Evolutionary conservation across 2,329 filamentous ascomycete genomes (phyloP).

Genomic region (Rutstroemia sp.): DNA sequence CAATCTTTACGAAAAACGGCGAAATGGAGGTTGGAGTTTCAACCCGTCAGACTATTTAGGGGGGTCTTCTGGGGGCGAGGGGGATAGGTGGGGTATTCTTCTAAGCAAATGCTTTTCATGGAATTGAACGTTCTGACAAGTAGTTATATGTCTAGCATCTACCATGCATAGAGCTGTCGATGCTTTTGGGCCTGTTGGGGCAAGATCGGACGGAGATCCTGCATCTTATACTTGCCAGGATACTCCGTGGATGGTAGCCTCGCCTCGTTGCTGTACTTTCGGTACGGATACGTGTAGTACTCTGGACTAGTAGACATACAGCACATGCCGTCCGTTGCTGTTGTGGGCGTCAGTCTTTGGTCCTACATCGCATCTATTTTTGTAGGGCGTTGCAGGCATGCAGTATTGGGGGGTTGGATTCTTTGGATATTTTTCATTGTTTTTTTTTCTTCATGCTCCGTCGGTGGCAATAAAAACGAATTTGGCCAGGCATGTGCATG

Average conservation of each 20-base stretch:
- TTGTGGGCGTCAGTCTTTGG: too few species aligned
- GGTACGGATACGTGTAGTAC: neutral
- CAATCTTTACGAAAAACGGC: neutral
- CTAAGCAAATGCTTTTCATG: neutral
- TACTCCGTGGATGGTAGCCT: neutral
- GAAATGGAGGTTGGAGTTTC: neutral
- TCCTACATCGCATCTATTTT: too few species aligned
- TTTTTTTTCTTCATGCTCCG: too few species aligned
- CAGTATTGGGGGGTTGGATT: too few species aligned
- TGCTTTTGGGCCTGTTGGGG: neutral
- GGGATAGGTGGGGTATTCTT: neutral
- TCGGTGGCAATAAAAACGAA: neutral
- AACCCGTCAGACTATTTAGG: neutral
- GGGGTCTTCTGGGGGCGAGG: neutral
- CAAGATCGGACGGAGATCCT: neutral
- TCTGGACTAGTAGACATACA: too few species aligned
- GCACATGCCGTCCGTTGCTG: too few species aligned
- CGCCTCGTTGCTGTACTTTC: neutral
- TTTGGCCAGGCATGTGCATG: neutral
- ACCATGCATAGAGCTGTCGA: neutral
- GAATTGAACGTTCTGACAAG: neutral
- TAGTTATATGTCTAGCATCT: neutral
- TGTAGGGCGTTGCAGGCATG: too few species aligned
- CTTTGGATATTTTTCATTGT: too few species aligned
- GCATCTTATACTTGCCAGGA: neutral